Conservation (phyloP, 2,329 filamentous ascomycete genomes). For the Penicillium sclerotiorum region DNA sequence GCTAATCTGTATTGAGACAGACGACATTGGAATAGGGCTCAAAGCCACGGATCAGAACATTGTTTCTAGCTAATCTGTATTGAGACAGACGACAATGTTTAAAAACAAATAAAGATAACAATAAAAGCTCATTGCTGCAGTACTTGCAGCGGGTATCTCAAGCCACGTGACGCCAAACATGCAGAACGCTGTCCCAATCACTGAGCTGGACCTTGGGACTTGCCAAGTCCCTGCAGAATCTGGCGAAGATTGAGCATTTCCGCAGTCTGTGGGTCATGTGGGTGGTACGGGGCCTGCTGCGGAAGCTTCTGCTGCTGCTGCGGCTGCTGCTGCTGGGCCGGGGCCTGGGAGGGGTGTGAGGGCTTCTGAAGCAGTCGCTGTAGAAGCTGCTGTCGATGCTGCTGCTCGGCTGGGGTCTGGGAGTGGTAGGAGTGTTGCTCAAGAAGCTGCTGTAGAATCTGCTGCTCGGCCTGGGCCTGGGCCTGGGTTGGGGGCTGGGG, state of each 20-base stretch:
- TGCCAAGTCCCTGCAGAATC: too few relatives aligned
- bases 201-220: too few relatives aligned
- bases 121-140: slow-evolving; percentile 6
- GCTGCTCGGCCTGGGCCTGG: slow-evolving; percentile 2
- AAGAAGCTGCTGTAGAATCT: too few relatives aligned
- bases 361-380: neutral
- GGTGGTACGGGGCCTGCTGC: too few relatives aligned
- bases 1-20: too few relatives aligned
- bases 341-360: slow-evolving; percentile 5
- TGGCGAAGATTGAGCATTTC: too few relatives aligned
- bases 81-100: neutral
- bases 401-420: slow-evolving; percentile 50
- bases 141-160: slow-evolving; percentile 28
- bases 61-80: too few relatives aligned
- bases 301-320: too few relatives aligned
- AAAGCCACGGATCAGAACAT: neutral
- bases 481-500: slow-evolving; percentile 6
- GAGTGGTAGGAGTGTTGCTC: too few relatives aligned
- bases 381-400: slow-evolving; percentile 16
- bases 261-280: too few relatives aligned
- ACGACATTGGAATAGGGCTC: neutral
- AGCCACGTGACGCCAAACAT: slow-evolving; percentile 14
- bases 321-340: too few relatives aligned
- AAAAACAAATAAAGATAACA: neutral
- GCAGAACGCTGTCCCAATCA: too few relatives aligned